Evolutionary conservation across 352 stramenopile genomes (phyloP).

Genomic region (Phytopythium mirpurense): DNA sequence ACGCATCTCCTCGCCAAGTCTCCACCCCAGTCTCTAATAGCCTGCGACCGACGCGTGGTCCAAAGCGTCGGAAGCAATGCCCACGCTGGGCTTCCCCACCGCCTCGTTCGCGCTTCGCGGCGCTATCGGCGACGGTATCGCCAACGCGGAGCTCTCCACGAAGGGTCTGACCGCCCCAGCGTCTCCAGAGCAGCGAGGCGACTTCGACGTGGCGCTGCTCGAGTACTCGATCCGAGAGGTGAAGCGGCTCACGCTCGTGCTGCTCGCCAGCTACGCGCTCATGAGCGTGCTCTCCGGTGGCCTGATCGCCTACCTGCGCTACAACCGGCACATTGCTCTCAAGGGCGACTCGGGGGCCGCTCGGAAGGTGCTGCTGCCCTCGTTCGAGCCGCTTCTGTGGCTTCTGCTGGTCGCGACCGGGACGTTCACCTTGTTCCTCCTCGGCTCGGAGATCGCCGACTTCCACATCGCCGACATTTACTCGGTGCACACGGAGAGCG

Average conservation of each 20-base stretch:
- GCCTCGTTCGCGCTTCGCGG: neutral
- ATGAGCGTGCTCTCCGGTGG: slow-evolving; percentile 26
- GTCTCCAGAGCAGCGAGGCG: neutral
- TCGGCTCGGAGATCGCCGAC: slow-evolving; percentile 16
- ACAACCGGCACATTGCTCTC: slow-evolving; percentile 30
- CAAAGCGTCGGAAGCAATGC: neutral
- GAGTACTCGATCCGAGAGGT: slow-evolving; percentile 21
- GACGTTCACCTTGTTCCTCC: slow-evolving; percentile 27
- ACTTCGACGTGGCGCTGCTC: slow-evolving; percentile 4
- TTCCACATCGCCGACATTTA: slow-evolving; percentile 15
- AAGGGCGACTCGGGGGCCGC: slow-evolving; percentile 32
- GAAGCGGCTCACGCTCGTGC: slow-evolving; percentile 22
- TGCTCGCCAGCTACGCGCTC: slow-evolving; percentile 30
- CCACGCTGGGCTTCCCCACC: neutral
- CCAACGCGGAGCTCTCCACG: neutral
- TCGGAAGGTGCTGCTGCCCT: slow-evolving; percentile 39
- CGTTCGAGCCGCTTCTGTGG: slow-evolving; percentile 49
- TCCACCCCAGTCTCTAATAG: neutral
- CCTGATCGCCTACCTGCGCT: slow-evolving; percentile 41
- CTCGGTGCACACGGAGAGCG: slow-evolving; percentile 16
- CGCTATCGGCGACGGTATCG: neutral
- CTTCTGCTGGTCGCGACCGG: slow-evolving; percentile 23
- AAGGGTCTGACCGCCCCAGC: neutral
- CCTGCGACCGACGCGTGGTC: neutral
- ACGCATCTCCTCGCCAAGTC: neutral